Evolutionary conservation across 1,284 basidiomycete species (phyloP).

Genomic region (Apiotrichum siamense): DNA sequence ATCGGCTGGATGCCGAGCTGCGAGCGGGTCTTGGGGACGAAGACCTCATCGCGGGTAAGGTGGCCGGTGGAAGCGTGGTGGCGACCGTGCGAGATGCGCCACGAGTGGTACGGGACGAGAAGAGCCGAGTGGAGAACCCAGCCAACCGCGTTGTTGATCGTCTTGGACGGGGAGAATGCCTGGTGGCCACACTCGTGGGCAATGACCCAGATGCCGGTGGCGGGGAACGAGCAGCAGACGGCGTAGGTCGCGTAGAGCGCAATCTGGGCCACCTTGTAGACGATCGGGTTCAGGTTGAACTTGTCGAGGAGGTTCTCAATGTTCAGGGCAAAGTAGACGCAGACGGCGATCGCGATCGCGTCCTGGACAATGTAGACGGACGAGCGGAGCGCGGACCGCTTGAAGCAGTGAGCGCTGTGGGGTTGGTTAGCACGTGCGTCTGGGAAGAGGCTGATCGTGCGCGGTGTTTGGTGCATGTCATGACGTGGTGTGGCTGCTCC

Average conservation of each 20-base stretch:
- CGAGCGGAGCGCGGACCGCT: constrained; percentile 81
- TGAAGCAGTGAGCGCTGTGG: constrained; percentile 76
- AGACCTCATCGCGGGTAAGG: constrained; percentile 94
- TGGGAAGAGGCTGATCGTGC: too few relatives aligned
- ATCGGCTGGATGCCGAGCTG: constrained; percentile 62
- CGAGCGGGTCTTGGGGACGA: constrained; percentile 82
- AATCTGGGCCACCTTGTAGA: constrained; percentile 61
- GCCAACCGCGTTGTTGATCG: constrained; percentile 87
- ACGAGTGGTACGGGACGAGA: constrained; percentile 95
- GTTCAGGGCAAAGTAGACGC: constrained; percentile 66
- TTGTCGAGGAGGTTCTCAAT: constrained; percentile 55
- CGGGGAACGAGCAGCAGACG: constrained; percentile 75
- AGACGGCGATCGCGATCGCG: constrained; percentile 59
- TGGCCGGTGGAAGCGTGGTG: constrained; percentile 95
- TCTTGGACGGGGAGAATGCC: constrained; percentile 91
- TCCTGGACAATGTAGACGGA: constrained; percentile 79
- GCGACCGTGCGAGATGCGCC: constrained; percentile 93
- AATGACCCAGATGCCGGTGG: constrained; percentile 90
- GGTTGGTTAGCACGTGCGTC: neutral
- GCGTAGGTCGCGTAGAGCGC: constrained; percentile 76
- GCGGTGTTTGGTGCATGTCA: too few relatives aligned
- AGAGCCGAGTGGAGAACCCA: constrained; percentile 91
- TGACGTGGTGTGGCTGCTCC: too few relatives aligned
- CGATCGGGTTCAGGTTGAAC: constrained; percentile 40
- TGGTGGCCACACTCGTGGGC: constrained; percentile 83